Evolutionary conservation across 495 filamentous ascomycete genomes (phyloP).

Genomic region (Sporormia fimetaria): DNA sequence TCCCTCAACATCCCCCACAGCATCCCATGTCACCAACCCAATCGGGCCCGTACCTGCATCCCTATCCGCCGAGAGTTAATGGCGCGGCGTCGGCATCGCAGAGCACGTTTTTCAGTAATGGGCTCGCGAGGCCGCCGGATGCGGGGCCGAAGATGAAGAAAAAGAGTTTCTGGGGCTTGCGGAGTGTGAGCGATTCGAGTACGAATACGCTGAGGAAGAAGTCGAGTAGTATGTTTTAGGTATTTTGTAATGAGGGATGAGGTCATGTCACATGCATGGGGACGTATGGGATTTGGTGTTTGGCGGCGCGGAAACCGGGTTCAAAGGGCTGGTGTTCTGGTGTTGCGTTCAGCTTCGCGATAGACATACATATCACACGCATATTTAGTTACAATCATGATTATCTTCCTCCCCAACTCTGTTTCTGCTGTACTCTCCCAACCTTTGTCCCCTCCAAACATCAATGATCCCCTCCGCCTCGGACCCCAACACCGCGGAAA

Average conservation of each 20-base stretch:
- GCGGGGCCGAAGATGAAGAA: constrained; percentile 23
- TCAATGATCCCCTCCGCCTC: background rate
- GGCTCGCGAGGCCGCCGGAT: constrained; percentile 8
- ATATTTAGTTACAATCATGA: too few species aligned
- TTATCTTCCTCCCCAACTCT: too few species aligned
- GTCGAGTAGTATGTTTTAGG: constrained; percentile 28
- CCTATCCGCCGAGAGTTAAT: background rate
- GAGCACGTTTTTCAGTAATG: constrained; percentile 22
- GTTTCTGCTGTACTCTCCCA: too few species aligned
- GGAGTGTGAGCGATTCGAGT: constrained; percentile 19
- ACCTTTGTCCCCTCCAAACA: background rate
- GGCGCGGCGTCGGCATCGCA: constrained; percentile 10
- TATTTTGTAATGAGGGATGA: too few species aligned
- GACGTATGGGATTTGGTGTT: too few species aligned
- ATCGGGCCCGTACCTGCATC: constrained; percentile 23
- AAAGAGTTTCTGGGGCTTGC: constrained; percentile 34
- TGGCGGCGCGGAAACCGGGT: too few species aligned
- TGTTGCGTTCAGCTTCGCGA: too few species aligned
- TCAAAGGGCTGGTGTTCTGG: too few species aligned
- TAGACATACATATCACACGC: too few species aligned
- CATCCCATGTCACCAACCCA: constrained; percentile 6
- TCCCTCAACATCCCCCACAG: constrained; percentile 1
- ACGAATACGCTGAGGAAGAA: constrained; percentile 22
- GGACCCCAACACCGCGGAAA: background rate
- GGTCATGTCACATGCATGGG: too few species aligned